These are phyloP conservation scores for Pichia nakasei DNA, from an alignment of 805 yeast genomes.

Conservation along the genomic window DNA sequence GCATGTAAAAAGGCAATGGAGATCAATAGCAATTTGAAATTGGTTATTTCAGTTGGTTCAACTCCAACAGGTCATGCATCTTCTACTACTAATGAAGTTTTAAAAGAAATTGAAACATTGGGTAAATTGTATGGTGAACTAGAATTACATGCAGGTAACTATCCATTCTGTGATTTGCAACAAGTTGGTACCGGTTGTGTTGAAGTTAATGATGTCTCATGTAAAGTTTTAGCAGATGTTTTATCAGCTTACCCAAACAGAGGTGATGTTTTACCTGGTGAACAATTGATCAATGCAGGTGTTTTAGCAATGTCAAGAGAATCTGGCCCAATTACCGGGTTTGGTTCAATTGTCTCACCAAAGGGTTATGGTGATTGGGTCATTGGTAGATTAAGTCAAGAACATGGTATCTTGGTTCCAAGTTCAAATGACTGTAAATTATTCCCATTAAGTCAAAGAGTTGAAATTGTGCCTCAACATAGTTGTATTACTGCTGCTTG, in stretches of 20 bases:
- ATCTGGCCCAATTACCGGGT: slow-evolving; percentile 49
- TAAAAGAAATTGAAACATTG: slow-evolving; percentile 6
- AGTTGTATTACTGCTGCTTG: slow-evolving; percentile 63
- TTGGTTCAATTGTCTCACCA: slow-evolving; percentile 35
- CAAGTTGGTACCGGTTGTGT: slow-evolving; percentile 66
- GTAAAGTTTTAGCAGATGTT: slow-evolving; percentile 49
- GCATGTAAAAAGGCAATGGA: slow-evolving; percentile 38
- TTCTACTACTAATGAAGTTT: slow-evolving; percentile 5
- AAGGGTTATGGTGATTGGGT: slow-evolving; percentile 45
- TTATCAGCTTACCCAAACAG: slow-evolving; percentile 51
- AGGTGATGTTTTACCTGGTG: slow-evolving; percentile 44
- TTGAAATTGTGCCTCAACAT: slow-evolving; percentile 60
- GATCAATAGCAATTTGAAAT: slow-evolving; percentile 28
- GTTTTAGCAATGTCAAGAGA: slow-evolving; percentile 64
- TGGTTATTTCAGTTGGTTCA: slow-evolving; percentile 67
- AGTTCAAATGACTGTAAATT: slow-evolving; percentile 25
- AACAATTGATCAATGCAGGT: slow-evolving; percentile 62
- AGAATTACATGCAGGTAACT: slow-evolving; percentile 80
- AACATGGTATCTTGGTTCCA: slow-evolving; percentile 68
- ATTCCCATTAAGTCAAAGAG: slow-evolving; percentile 46
- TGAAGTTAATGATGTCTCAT: slow-evolving; percentile 35
- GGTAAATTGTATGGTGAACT: slow-evolving; percentile 31
- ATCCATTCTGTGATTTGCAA: slow-evolving; percentile 64
- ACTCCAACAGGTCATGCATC: slow-evolving; percentile 72
- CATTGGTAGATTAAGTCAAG: slow-evolving; percentile 63